phyloP scores from a whole-genome alignment of 139 green algal genomes.

The Spirogloea muscicola region DNA sequence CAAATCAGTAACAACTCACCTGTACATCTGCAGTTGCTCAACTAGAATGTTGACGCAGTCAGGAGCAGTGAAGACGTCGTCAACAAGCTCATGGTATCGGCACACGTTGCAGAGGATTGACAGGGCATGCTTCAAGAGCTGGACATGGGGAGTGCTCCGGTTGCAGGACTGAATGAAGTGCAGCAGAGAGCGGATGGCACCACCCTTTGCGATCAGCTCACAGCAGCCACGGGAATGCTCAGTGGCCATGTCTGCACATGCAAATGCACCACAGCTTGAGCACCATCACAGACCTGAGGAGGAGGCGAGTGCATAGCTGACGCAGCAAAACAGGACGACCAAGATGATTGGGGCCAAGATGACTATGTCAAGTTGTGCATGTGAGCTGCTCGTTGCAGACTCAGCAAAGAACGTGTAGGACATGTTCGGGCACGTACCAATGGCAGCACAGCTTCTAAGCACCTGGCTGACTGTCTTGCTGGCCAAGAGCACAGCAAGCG shows the following conservation, averaged over 20 bases:
- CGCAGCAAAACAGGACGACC: too few relatives aligned
- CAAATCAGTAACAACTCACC: neutral
- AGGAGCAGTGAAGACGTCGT: conserved; percentile 47
- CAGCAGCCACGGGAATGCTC: conserved; percentile 51
- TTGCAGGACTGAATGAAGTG: conserved; percentile 61
- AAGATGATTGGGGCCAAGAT: too few relatives aligned
- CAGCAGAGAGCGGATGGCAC: conserved; percentile 53
- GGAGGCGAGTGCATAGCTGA: too few relatives aligned
- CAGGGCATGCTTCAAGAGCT: conserved; percentile 52
- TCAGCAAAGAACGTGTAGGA: too few relatives aligned
- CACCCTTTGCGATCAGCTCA: conserved; percentile 51
- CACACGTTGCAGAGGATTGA: conserved; percentile 59
- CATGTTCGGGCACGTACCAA: too few relatives aligned
- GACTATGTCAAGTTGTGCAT: too few relatives aligned
- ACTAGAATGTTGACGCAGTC: conserved; percentile 61
- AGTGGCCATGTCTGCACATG: conserved; percentile 10
- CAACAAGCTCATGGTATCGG: conserved; percentile 43
- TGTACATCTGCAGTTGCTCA: conserved; percentile 44
- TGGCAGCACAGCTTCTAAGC: too few relatives aligned
- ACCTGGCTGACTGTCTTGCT: too few relatives aligned
- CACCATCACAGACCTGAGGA: neutral
- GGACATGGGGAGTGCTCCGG: conserved; percentile 61
- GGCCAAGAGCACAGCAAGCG: too few relatives aligned
- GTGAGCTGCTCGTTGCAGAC: too few relatives aligned
- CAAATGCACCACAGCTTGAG: neutral